Percentiles rank a stretch among this genome's conserved stretches.
Evolutionary conservation across 2,329 filamentous ascomycete species (phyloP).

Genomic region (Penicillium polonicum): DNA sequence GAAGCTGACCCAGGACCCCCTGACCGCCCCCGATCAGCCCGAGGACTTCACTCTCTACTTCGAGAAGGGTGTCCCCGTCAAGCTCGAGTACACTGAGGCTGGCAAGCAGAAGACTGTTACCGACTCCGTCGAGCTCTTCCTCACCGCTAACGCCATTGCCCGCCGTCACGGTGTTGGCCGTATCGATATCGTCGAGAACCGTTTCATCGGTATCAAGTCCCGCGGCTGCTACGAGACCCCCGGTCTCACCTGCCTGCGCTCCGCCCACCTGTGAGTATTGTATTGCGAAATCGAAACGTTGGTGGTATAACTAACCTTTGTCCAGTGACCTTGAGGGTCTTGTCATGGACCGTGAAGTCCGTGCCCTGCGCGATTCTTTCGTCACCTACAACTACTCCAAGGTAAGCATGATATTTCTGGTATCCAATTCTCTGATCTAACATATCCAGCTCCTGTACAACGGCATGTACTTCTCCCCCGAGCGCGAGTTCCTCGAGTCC

Average conservation of each 20-base stretch:
- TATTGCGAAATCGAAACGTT: slow-evolving; percentile 38
- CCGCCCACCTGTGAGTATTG: slow-evolving; percentile 49
- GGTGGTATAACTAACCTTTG: slow-evolving; percentile 7
- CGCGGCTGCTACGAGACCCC: slow-evolving; percentile 73
- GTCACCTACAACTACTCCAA: slow-evolving; percentile 64
- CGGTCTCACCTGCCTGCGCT: slow-evolving; percentile 35
- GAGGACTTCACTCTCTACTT: slow-evolving; percentile 71
- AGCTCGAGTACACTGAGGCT: slow-evolving; percentile 59
- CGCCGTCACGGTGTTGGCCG: slow-evolving; percentile 72
- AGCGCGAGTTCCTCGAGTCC: slow-evolving; percentile 67
- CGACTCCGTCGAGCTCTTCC: slow-evolving; percentile 70
- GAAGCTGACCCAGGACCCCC: slow-evolving; percentile 65
- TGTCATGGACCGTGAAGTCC: slow-evolving; percentile 66
- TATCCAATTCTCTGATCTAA: background rate
- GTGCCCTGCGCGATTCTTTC: slow-evolving; percentile 69
- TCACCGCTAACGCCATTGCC: slow-evolving; percentile 68
- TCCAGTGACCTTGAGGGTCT: slow-evolving; percentile 49
- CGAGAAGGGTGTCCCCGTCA: slow-evolving; percentile 71
- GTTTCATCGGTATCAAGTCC: slow-evolving; percentile 76
- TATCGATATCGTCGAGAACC: slow-evolving; percentile 81
- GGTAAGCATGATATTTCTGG: slow-evolving; percentile 14
- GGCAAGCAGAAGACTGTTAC: slow-evolving; percentile 57
- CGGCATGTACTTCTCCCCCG: slow-evolving; percentile 62
- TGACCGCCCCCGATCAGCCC: slow-evolving; percentile 67
- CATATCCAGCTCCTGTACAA: slow-evolving; percentile 25